Base-by-base conservation (phyloP, 2,329 filamentous ascomycete genomes). In the Phialemonium atrogriseum region DNA sequence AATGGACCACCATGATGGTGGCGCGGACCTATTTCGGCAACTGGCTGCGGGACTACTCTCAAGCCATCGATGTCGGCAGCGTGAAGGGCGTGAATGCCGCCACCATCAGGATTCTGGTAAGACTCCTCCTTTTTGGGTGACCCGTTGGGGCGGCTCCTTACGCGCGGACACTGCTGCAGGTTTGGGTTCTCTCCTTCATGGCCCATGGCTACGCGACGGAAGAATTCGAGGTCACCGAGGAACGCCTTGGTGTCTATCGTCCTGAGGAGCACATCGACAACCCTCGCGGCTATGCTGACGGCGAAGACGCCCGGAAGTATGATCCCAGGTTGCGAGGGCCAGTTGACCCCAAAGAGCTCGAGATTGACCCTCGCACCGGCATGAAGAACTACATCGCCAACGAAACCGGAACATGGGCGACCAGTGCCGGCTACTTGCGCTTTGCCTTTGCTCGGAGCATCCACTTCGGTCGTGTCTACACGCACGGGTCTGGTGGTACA, bases 311-410 rank as follows among this genome's bases (percentile, higher is more conserved):
- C 5, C 75, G 85, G 38, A 74, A 82, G 47, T 87, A 76, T 49
- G 91, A 96, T 52, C 61, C 70, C 22, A 80, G 91, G 16, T 74
- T 96, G 7, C 80, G 91, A 30, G 83, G 79, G 1, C 88, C 88
- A 0, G 77, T 96, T 7, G 64, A 75, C 37, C 70, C 72, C 5
- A 57, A 73, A 24, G 84, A 91, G 50, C 73, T 84, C 13, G 77
- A 84, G 37, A 73, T 91, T 35, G 84, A 91, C 48, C 61, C 62
- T 20, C 62, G 71, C 5, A 91, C 84, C 1, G 88, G 88, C n/a
- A 94, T 98, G 89, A 98, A 96, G 60, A 96, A 96, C 55, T 98
- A 98, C 56, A 96, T 98, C 44, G 79, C 89, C 38, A 96, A 95
- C 49, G 89, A 96, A 54, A 66, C 62, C 10, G 85, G 87, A 5